Conservation (phyloP, 2,329 filamentous ascomycete species). For the Trichoderma hamatum region DNA sequence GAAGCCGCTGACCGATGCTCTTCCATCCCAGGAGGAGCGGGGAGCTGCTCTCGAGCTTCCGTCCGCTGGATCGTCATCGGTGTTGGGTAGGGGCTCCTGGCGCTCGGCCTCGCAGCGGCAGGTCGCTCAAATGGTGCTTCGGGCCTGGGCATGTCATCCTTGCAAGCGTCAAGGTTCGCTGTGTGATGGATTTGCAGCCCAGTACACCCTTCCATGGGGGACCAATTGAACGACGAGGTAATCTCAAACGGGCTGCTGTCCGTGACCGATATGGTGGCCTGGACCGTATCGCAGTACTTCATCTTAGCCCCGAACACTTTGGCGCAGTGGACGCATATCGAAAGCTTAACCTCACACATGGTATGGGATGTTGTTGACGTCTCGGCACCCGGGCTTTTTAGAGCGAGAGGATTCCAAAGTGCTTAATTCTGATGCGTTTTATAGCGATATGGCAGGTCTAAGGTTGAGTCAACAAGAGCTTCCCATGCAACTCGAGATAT, state of each 20-base stretch:
- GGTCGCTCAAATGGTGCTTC: slow-evolving; percentile 7
- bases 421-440: background rate
- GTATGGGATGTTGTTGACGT: background rate
- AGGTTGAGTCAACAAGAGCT: background rate
- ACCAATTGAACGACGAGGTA: slow-evolving; percentile 24
- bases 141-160: slow-evolving; percentile 4
- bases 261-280: background rate
- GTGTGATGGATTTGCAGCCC: slow-evolving; percentile 23
- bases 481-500: background rate
- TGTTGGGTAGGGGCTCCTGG: slow-evolving; percentile 22
- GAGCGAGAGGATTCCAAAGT: background rate
- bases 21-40: background rate
- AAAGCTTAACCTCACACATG: slow-evolving; percentile 26
- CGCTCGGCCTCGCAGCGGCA: background rate
- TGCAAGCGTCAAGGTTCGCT: slow-evolving; percentile 13
- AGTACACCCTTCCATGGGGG: slow-evolving; percentile 24
- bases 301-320: slow-evolving; percentile 23
- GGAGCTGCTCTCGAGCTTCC: slow-evolving; percentile 19
- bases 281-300: slow-evolving; percentile 22
- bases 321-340: slow-evolving; percentile 22
- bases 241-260: slow-evolving; percentile 23
- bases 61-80: slow-evolving; percentile 16
- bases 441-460: background rate
- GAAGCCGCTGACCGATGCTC: background rate
- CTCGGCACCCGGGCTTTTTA: background rate